Conservation (phyloP, 2,329 filamentous ascomycete genomes). For the Ophiostoma sp. region DNA sequence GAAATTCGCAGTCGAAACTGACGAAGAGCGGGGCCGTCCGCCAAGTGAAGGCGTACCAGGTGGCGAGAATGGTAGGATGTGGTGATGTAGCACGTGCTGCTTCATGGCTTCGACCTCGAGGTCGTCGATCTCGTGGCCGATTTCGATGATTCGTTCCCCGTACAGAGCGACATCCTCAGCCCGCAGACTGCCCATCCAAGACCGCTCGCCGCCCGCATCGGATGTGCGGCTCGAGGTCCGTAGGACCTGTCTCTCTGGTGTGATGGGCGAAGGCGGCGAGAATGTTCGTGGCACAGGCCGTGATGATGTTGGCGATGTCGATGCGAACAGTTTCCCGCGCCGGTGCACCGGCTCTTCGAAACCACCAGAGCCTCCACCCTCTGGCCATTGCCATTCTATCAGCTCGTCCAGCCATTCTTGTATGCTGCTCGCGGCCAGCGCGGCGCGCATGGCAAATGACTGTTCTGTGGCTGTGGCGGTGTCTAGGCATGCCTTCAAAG, state of each 20-base stretch:
- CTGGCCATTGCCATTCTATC: slow-evolving; percentile 58
- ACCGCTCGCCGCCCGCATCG: slow-evolving; percentile 29
- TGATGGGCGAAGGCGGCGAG: slow-evolving; percentile 18
- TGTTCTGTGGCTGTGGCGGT: slow-evolving; percentile 64
- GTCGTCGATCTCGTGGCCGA: slow-evolving; percentile 66
- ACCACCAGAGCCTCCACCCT: slow-evolving; percentile 48
- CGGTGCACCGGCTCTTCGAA: slow-evolving; percentile 49
- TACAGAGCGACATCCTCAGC: slow-evolving; percentile 65
- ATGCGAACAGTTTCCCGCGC: background rate
- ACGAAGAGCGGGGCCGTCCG: slow-evolving; percentile 38
- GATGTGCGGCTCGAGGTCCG: background rate
- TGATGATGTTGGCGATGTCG: slow-evolving; percentile 22
- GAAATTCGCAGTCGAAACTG: slow-evolving; percentile 51
- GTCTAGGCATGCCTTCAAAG: slow-evolving; percentile 61
- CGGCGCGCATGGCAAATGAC: slow-evolving; percentile 69
- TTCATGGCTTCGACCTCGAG: slow-evolving; percentile 86
- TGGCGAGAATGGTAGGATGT: slow-evolving; percentile 64
- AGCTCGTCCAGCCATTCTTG: slow-evolving; percentile 76
- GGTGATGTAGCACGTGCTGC: slow-evolving; percentile 77
- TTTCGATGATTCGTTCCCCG: slow-evolving; percentile 72
- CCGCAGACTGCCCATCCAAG: slow-evolving; percentile 71
- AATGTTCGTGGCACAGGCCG: background rate
- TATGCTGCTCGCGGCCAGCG: slow-evolving; percentile 68
- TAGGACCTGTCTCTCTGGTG: slow-evolving; percentile 26
- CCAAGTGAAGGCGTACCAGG: slow-evolving; percentile 43